Evolutionary conservation across 495 filamentous ascomycete genomes (phyloP), one percentile per base, ranked within the genome.

Genomic region (Amorphotheca resinae): DNA sequence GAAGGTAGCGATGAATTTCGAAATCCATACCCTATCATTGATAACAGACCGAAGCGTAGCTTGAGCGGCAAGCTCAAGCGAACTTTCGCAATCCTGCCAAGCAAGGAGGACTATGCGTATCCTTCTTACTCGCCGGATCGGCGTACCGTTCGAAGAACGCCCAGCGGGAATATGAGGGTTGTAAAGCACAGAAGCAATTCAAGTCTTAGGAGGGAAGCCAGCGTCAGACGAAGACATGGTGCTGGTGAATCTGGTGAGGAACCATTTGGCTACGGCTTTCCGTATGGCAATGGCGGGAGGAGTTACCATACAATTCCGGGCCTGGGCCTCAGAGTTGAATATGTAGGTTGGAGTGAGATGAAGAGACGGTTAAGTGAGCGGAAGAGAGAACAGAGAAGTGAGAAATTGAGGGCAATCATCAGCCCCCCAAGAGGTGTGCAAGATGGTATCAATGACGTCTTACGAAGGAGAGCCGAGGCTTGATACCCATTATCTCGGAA

Each of bases 371-470:
- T 73, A 40, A 78, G 75, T 48, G 75, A 80, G 56, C 60, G 65
- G 50, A 68, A 74, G 33, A 69, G 76, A 20, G 81, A 86, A 61
- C 76, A 73, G 50, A 67, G 75, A 33, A 71, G 75, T 15, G 82
- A 84, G 60, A 78, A 73, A 49, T 65, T 93, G 41, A 73, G 82
- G 53, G 67, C 72, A 43, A 82, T 70, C 50, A 93, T 93, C 25
- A 68, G 65, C 36, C 58, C 57, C 0, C 71, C 71, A 3, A 56
- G 59, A 22, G 67, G 66, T 25, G 66, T 74, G 17, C 54, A 64
- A 37, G 66, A 70, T 38, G 70, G 70, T 9, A 60, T 73, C 6
- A 68, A 68, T 14, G 72, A 74, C 25, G 64, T 74, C 26, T 64
- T 73, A 12, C 31, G 50, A 21, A 48, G 22, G 15, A 42, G 40